Evolutionary conservation across 176 grass and related monocot genomes (phyloP), one percentile per base, ranked within the genome.

Genomic region (Pontederia paniculata): DNA sequence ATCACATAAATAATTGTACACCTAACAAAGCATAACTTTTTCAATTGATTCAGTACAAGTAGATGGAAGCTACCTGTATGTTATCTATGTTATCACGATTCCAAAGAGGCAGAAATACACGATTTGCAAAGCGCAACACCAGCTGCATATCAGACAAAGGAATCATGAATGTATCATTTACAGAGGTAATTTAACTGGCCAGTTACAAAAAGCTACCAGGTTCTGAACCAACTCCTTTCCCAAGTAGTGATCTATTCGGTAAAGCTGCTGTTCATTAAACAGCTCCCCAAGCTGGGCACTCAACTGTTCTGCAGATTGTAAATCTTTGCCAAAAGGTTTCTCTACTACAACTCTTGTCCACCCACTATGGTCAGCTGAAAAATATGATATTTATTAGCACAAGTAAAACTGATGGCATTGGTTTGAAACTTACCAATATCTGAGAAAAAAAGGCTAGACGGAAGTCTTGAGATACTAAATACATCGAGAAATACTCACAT

Each of bases 161-260:
- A n/a, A 41, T 44, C 12, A 45, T 48, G 13, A 67, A 42, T 54
- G 15, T 23, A 44, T 41, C 43, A 20, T 21, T 13, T 9, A 17
- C 1, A n/a, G 10, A 20, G 7, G 20, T n/a, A n/a, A 37, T 6
- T 37, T 37, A 37, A 37, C 1, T 37, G 28, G 28, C 1, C 11
- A 54, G 22, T 67, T 54, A 44, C 16, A 67, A 12, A 63, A 6
- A 47, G 43, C 20, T 67, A 67, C 64, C 64, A 67, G 53, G 49
- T 67, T 67, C 50, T 67, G 64, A 19, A 67, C 64, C 50, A 67
- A 67, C 31, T 67, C 64, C 48, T 67, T 67, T 54, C 64, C 64
- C 50, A 67, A 31, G 28, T 67, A 67, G 64, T 67, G 64, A 54
- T 67, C 64, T 43, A 67, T 67, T 54, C 64, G 64, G 50, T 67